Evolutionary conservation across 768 basidiomycete genomes (phyloP).

Genomic region (Amanita molliuscula): DNA sequence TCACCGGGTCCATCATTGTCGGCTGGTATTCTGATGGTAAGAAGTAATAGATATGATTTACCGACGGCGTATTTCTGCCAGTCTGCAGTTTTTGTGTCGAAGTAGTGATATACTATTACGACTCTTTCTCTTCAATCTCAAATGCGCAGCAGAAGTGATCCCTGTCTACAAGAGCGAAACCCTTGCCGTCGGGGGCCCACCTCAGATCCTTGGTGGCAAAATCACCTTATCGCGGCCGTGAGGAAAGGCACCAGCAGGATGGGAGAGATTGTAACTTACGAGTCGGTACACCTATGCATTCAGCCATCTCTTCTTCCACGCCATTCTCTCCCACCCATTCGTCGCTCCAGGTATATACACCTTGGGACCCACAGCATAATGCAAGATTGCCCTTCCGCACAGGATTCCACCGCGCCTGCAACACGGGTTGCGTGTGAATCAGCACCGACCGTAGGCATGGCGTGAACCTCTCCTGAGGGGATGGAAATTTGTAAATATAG

Average conservation of each 20-base stretch:
- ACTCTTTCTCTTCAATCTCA: slow-evolving; percentile 35
- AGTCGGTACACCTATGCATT: slow-evolving; percentile 85
- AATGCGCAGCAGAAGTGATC: slow-evolving; percentile 82
- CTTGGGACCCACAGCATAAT: slow-evolving; percentile 55
- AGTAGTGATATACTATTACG: neutral
- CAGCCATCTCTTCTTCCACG: slow-evolving; percentile 69
- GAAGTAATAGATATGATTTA: no score
- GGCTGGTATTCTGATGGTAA: no score
- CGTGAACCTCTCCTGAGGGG: slow-evolving; percentile 40
- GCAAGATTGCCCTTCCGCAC: slow-evolving; percentile 63
- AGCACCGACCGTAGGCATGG: slow-evolving; percentile 61
- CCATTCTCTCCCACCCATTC: slow-evolving; percentile 60
- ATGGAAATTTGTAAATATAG: slow-evolving; percentile 67
- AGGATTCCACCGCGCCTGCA: slow-evolving; percentile 75
- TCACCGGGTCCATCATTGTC: no score
- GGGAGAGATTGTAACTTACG: slow-evolving; percentile 36
- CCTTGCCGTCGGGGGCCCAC: slow-evolving; percentile 86
- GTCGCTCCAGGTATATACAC: slow-evolving; percentile 74
- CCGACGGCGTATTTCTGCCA: no score
- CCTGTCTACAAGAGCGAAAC: slow-evolving; percentile 63
- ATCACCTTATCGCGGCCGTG: slow-evolving; percentile 32
- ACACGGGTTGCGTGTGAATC: slow-evolving; percentile 51
- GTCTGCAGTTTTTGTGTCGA: neutral
- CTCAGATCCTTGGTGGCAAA: slow-evolving; percentile 61
- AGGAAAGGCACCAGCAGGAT: slow-evolving; percentile 2